Evolutionary conservation across 768 basidiomycete species (phyloP), one percentile per base, ranked within the genome.

Genomic region (Lactarius vividus): DNA sequence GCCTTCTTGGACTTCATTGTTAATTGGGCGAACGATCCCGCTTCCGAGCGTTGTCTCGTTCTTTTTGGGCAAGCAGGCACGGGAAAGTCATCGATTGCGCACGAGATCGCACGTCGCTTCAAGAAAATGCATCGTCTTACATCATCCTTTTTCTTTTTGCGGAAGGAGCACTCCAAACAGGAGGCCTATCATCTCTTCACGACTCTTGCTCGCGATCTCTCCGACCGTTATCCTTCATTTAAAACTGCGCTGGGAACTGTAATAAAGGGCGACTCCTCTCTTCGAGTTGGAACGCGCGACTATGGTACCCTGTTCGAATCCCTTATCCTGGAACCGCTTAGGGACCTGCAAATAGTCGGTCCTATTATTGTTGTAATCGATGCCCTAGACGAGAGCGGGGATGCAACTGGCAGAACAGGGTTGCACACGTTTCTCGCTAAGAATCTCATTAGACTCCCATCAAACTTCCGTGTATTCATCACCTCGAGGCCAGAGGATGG

Each of bases 391-490:
- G 57, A 59, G 40, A 40, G 57, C 11, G 57, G n/a, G 8, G 57
- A 59, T 4, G 37, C 28, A 40, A 18, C 39, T 44, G 57, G 39
- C 1, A 15, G 11, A 28, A 18, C 2, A 2, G 37, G 37, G 5
- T 26, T 56, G 4, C 55, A 56, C 10, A 35, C 55, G 6, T 56
- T 56, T 23, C 55, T 56, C 3, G 29, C 55, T 23, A 33, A 33
- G 4, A 16, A n/a, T 2, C 29, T 56, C 9, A 18, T n/a, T 1
- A 23, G 23, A 29, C 57, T 59, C 13, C 57, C 57, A 3, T 42
- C 57, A 16, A 59, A 59, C 23, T 59, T 59, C 18, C 57, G 57
- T 28, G 26, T 59, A 3, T 16, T 59, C 16, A 59, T 59, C 40
- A 40, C 29, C 18, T 56, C 55, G 11, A 16, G 55, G 20, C 55